phyloP scores from a whole-genome alignment of 495 filamentous ascomycete genomes.

The Lasiosphaeriaceae sp. region DNA sequence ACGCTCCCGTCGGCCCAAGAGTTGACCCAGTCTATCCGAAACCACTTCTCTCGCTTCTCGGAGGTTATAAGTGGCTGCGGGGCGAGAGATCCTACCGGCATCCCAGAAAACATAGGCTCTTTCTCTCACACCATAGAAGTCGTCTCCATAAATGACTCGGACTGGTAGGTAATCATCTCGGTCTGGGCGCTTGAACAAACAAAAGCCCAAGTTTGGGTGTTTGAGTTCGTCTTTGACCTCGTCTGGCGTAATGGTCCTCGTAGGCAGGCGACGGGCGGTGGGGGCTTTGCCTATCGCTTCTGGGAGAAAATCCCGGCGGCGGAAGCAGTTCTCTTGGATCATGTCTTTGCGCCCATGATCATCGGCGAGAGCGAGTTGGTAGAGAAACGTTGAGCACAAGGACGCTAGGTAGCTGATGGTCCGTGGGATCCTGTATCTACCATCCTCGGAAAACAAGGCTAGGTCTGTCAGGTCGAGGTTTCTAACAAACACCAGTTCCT shows the following conservation, averaged over 20 bases:
- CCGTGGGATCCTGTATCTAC: background rate
- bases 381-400: background rate
- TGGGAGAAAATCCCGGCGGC: background rate
- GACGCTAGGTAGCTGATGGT: background rate
- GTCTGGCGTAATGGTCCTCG: background rate
- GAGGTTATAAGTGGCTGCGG: background rate
- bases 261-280: background rate
- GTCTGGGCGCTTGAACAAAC: background rate
- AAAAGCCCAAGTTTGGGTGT: background rate
- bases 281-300: background rate
- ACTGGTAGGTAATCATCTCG: background rate
- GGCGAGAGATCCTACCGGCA: background rate
- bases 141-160: background rate
- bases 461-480: conserved; percentile 1
- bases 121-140: background rate
- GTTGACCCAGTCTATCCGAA: background rate
- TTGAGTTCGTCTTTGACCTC: background rate
- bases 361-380: conserved; percentile 2
- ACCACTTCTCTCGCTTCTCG: background rate
- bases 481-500: background rate
- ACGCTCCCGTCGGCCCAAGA: background rate
- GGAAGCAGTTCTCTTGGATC: background rate
- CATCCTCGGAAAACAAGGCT: background rate
- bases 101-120: background rate
- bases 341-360: background rate